A percentile compares a stretch with the other conserved stretches of the same genome.
These are phyloP conservation scores for Entomortierella beljakovae DNA, from an alignment of 192 early-diverging fungal genomes.

Conservation along the genomic window DNA sequence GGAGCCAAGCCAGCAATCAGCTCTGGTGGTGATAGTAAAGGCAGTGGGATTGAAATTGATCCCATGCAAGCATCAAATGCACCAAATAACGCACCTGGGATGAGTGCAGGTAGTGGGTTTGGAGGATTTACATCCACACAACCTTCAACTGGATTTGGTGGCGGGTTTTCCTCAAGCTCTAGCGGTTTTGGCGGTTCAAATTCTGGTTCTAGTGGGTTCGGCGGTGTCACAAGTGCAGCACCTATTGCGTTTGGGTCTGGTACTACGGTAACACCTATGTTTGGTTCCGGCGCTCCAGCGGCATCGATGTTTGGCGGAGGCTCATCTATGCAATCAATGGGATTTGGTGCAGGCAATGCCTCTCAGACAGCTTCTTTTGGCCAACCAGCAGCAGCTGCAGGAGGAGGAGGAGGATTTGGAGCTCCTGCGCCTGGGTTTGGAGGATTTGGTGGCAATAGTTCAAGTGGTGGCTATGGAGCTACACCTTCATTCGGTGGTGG, in stretches of 20 bases:
- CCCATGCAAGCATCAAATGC: not conserved
- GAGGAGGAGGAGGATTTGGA: not conserved
- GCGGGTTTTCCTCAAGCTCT: not conserved
- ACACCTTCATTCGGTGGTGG: no score
- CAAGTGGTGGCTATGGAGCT: no score
- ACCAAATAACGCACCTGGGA: not conserved
- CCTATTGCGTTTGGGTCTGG: not conserved
- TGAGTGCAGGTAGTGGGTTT: not conserved
- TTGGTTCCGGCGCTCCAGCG: constrained; percentile 6
- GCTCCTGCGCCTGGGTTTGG: not conserved
- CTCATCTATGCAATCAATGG: no score
- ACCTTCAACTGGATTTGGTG: constrained; percentile 2
- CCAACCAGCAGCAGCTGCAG: not conserved
- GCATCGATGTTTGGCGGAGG: no score
- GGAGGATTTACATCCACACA: not conserved
- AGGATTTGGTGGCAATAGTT: constrained; percentile 23
- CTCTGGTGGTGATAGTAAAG: no score
- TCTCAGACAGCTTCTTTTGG: not conserved
- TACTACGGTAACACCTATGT: not conserved
- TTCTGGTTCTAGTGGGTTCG: no score
- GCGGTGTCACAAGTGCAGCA: not conserved
- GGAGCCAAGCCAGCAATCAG: not conserved
- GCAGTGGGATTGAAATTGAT: no score
- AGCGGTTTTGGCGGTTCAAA: no score
- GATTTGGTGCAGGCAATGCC: no score